Evolutionary conservation across 2,329 filamentous ascomycete species (phyloP), one percentile per base, ranked within the genome.

Genomic region (Botrytis fragariae): DNA sequence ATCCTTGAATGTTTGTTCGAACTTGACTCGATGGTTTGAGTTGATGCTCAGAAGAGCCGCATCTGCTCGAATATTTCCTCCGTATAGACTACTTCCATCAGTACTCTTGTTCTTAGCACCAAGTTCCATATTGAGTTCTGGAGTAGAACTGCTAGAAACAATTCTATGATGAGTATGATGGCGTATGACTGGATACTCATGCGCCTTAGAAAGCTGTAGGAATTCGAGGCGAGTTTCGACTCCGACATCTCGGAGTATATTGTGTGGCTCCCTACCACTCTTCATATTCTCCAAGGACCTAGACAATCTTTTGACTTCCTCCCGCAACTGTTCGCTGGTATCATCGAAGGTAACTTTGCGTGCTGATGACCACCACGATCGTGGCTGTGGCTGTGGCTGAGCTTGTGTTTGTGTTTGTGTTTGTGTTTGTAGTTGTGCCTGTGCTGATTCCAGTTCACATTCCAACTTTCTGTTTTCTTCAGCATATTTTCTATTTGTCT

Each of bases 211-310:
- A 6, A 25, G 39, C 32, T 42, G 65, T 1, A 68, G 10, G 10
- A 68, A 68, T 32, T 57, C 35, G 6, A 68, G 48, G 4, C 48
- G 48, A 42, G 18, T 14, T 3, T 29, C 10, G 20, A 68, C 29
- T 4, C 65, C 48, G 35, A 68, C 18, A 32, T 68, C 65, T 42
- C 48, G 48, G n/a, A 68, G 65, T 25, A 68, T 68, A 2, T 68
- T n/a, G 9, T 68, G 48, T 16, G 65, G 65, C n/a, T 68, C 48
- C 10, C 64, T 54, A 6, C 39, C n/a, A 39, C 18, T 32, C 65
- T 68, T 68, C 8, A 68, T 16, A 0, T 25, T 57, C 10, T 37
- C 48, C 25, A 68, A 57, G 18, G 65, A 57, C 7, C 29, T 57
- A 7, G 65, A 42, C 10, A 68, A 4, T 2, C 0, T 32, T 25